phyloP scores from a whole-genome alignment of 2,329 filamentous ascomycete species.

The Fusarium musae region DNA sequence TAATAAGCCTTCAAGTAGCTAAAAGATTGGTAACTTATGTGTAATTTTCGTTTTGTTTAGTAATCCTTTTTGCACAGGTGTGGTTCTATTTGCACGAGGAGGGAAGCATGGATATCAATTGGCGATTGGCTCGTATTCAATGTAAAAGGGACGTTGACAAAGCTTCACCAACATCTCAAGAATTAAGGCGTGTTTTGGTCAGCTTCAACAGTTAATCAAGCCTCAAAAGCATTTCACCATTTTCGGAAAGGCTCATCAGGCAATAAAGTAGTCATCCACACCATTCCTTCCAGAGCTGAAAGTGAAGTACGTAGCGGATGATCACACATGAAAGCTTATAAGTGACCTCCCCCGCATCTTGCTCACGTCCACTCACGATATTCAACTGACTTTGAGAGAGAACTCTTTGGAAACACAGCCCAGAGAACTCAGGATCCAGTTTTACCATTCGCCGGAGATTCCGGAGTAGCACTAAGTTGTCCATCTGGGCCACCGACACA shows the following conservation, averaged over 20 bases:
- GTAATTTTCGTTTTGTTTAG: not conserved
- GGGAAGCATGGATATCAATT: not conserved
- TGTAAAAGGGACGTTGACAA: not conserved
- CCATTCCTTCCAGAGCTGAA: slow-evolving; percentile 11
- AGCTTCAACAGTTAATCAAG: not conserved
- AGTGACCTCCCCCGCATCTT: slow-evolving; percentile 26
- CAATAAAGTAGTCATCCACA: slow-evolving; percentile 27
- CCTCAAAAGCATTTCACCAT: not conserved
- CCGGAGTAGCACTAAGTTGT: slow-evolving; percentile 5
- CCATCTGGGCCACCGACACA: slow-evolving; percentile 17
- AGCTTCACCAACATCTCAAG: not conserved
- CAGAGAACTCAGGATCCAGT: not conserved
- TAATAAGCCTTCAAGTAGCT: not conserved
- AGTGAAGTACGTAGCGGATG: slow-evolving; percentile 7
- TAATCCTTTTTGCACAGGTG: not conserved
- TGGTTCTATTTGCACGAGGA: not conserved
- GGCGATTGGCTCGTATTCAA: not conserved
- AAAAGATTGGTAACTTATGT: not conserved
- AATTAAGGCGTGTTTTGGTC: not conserved
- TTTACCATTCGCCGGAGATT: slow-evolving; percentile 6
- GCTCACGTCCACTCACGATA: not conserved
- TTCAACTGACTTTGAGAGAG: not conserved
- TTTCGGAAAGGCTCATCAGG: slow-evolving; percentile 18
- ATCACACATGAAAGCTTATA: slow-evolving; percentile 34
- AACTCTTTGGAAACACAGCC: not conserved